Evolutionary conservation across 1,139 yeast species (phyloP), one percentile per base, ranked within the genome.

Genomic region (Magnusiomyces ingens): DNA sequence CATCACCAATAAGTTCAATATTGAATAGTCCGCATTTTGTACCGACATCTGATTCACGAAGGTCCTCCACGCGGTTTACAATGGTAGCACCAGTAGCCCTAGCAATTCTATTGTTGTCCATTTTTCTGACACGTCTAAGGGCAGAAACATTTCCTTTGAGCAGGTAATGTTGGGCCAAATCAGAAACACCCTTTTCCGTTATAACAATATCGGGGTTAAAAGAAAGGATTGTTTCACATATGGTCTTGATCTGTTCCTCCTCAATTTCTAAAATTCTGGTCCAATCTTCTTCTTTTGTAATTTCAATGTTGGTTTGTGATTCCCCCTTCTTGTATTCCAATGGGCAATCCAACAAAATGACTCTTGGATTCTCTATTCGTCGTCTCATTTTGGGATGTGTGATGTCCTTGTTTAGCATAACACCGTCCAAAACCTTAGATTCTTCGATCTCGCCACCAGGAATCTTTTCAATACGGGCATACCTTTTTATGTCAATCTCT

Each of bases 291-390:
- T 93, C 98, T 67, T 89, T 89, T 51, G 96, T 85, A 71, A 94
- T 91, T 75, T 94, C 99, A 63, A 94, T 90, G 71, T 93, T 93
- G 55, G 99, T 93, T 71, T 94, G 99, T 2, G 97, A 90, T 73
- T 94, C 99, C 58, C 99, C 99, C 78, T 94, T 94, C 74, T 94
- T 94, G 74, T 94, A 94, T 72, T 94, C 99, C 64, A 94, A 77
- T 18, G 99, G 98, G 71, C 98, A 91, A 72, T 94, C 99, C 63
- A 94, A 78, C 60, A 94, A 78, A 43, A 94, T 79, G 54, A 94
- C 81, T 60, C 94, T 79, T 50, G 99, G 99, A 65, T 89, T 87
- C 66, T 84, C 89, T 61, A 93, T 87, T 63, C 76, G 67, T 69
- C 99, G 82, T 63, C 84, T 84, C 99, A 94, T 94, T 72, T 91